Conservation (phyloP, 148 eudicot genomes). For the Talinum fruticosum region DNA sequence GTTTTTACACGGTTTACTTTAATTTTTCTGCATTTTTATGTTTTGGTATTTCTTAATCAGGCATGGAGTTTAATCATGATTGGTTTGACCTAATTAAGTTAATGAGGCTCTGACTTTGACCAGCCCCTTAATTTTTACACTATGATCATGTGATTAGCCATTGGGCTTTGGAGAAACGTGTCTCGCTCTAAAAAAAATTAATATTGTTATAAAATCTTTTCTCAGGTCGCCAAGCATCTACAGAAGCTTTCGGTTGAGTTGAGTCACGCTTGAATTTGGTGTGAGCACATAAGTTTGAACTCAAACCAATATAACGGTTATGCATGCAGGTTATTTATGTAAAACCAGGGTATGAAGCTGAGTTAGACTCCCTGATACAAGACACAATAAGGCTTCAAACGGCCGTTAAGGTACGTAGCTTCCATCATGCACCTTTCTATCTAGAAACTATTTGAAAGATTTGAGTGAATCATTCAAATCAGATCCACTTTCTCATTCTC, state of each 20-base stretch:
- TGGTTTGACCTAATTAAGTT: constrained; percentile 2
- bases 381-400: constrained; percentile 73
- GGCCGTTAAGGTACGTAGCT: constrained; percentile 48
- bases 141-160: not conserved
- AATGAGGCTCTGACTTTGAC: not conserved
- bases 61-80: not conserved
- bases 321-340: constrained; percentile 84
- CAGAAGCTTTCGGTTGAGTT: too few species aligned
- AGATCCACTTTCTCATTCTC: not conserved
- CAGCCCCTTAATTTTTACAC: not conserved
- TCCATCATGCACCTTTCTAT: not conserved
- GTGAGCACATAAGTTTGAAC: too few species aligned
- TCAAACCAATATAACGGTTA: too few species aligned
- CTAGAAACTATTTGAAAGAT: not conserved
- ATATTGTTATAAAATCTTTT: too few species aligned
- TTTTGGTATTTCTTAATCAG: not conserved
- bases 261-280: too few species aligned
- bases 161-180: not conserved
- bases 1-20: not conserved
- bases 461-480: not conserved
- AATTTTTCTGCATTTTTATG: not conserved
- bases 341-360: constrained; percentile 83
- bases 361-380: constrained; percentile 70
- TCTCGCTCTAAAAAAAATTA: not conserved
- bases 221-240: too few species aligned